Base-by-base conservation (phyloP, 2,329 filamentous ascomycete genomes). In the Calonectria crousiana region DNA sequence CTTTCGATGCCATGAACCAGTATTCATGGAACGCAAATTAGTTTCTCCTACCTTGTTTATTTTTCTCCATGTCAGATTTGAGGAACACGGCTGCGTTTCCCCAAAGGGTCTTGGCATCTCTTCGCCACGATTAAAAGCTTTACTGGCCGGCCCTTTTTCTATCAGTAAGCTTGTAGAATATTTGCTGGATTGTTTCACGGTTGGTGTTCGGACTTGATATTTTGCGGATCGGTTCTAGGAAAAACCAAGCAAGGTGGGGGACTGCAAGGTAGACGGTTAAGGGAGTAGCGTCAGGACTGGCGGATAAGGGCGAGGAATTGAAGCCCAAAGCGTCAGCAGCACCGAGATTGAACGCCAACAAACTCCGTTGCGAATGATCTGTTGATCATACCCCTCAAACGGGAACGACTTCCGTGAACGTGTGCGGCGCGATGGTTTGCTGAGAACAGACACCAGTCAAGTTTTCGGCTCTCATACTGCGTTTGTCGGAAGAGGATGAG, bases 21-120 rank as follows among this genome's bases (percentile, higher is more conserved):
- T 92, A 92, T 80, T 90, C 89, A 38, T 92, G 90, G 90, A 90
- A 87, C 76, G 84, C 87, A 67, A 89, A 87, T 71, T 90, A 82
- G 47, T 71, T 60, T 18, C 65, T 60, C 60, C 41, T 23, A 60
- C n/a, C 26, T 73, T 56, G 20, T 26, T 41, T 20, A 41, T 51
- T 41, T 41, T 69, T 65, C 23, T 64, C 44, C 30, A 58, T 28
- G 53, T 77, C 69, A 62, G 71, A 75, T 75, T 75, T 68, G 75
- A 79, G 65, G 74, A 79, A 23, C 76, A 75, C 65, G 77, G 60
- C 77, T 78, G 41, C 74, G 68, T 74, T 62, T 65, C 71, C 72
- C 47, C 72, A 75, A 71, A 70, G 73, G 36, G 69, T 74, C 68
- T 70, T 79, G 75, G 71, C 72, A 65, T 77, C 70, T 71, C 73